Evolutionary conservation across 768 basidiomycete species (phyloP), one percentile per base, ranked within the genome.

Genomic region (Russula earlei): DNA sequence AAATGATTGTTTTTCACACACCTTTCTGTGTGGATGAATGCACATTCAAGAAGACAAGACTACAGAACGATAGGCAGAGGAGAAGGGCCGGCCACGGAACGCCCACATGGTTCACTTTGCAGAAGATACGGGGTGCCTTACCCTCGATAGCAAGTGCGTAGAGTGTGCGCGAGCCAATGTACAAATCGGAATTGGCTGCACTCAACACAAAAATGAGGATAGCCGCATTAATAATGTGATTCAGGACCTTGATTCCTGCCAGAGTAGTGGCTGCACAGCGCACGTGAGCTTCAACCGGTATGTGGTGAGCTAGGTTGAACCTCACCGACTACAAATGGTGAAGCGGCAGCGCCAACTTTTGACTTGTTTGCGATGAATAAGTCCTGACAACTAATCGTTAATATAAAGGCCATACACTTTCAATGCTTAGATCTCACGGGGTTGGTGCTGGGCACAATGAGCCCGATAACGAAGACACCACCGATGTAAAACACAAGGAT

Each of bases 391-490:
- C 45, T 4, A 15, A 11, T 33, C 27, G 14, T 53, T 9, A 20
- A 10, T 37, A 24, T 24, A 20, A 15, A 20, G 1, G 9, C n/a
- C 29, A 31, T 53, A 14, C 36, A n/a, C 12, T 9, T 51, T 25
- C 15, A 29, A 11, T 19, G 6, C 25, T 22, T 2, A 49, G 61
- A 55, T 62, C 71, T 60, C 31, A 76, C 71, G 25, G 75, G 64
- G 62, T 80, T 70, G 24, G 76, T 81, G 59, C 78, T 80, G 12
- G 84, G 83, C 24, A 89, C 83, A 52, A 83, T 75, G 52, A 90
- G 68, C 44, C 85, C 80, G 63, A 89, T 84, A 22, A 85, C 80
- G 59, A 86, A 84, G 5, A 89, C 81, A 12, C 80, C 77, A 20
- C 81, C 80, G 43, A 87, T 77, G 64, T 87, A 89, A 75, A 90